Conservation (phyloP, 108 stramenopile genomes). For the Cyclotella kingstonii region DNA sequence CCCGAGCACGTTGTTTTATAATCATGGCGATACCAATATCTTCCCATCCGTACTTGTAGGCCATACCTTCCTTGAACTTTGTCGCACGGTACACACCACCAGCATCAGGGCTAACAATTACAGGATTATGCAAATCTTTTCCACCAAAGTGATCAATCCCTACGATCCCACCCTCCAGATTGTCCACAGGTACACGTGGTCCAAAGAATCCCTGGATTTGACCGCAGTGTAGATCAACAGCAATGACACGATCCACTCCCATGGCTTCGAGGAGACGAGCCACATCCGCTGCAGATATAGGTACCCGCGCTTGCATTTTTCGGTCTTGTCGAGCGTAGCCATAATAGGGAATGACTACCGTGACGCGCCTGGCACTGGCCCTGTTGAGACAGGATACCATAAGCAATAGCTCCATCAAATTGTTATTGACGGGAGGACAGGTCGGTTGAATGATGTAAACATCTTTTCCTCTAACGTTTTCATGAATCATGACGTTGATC, state of each 20-base stretch:
- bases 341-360: slow-evolving; percentile 98
- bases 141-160: slow-evolving; percentile 98
- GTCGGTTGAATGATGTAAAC: slow-evolving; percentile 98
- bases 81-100: slow-evolving; percentile 99
- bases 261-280: slow-evolving; percentile 98
- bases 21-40: slow-evolving; percentile 99
- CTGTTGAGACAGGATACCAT: slow-evolving; percentile 96
- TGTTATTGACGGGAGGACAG: slow-evolving; percentile 98
- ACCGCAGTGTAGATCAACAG: slow-evolving; percentile 99
- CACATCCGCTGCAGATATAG: slow-evolving; percentile 99
- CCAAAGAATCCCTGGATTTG: slow-evolving; percentile 99
- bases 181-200: slow-evolving; percentile 98
- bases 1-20: slow-evolving; percentile 98
- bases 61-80: slow-evolving; percentile 98
- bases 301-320: slow-evolving; percentile 98
- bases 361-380: slow-evolving; percentile 93
- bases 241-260: slow-evolving; percentile 99
- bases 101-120: slow-evolving; percentile 98
- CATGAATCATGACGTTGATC: slow-evolving; percentile 96
- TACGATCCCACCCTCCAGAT: slow-evolving; percentile 97
- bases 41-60: slow-evolving; percentile 91
- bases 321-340: slow-evolving; percentile 99
- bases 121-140: slow-evolving; percentile 98
- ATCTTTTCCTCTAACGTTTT: slow-evolving; percentile 98
- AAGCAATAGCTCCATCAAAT: slow-evolving; percentile 95